Evolutionary conservation across 2,329 filamentous ascomycete species (phyloP).

Genomic region (Sphaerostilbella broomeana): DNA sequence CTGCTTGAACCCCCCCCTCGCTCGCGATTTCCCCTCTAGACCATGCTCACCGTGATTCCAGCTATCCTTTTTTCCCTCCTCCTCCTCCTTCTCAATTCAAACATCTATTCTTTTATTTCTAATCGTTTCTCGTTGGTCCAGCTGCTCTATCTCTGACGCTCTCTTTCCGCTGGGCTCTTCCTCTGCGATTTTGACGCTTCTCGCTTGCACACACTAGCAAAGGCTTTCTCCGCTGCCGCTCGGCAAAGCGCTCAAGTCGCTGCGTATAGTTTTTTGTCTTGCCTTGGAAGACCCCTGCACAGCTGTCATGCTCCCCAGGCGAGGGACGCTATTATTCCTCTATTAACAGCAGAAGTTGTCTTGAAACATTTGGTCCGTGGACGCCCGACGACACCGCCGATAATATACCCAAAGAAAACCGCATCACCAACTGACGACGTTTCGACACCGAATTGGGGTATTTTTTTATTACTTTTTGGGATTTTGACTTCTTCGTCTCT

Average conservation of each 20-base stretch:
- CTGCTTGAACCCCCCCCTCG: no score
- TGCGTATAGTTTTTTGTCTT: slow-evolving; percentile 5
- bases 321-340: slow-evolving; percentile 10
- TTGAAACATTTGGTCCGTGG: slow-evolving; percentile 4
- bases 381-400: slow-evolving; percentile 1
- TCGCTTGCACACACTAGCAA: background rate
- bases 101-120: background rate
- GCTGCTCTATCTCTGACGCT: background rate
- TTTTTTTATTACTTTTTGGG: no score
- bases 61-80: slow-evolving; percentile 2
- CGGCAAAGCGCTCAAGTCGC: slow-evolving; percentile 5
- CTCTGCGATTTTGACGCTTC: background rate
- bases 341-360: slow-evolving; percentile 6
- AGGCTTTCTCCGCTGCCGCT: slow-evolving; percentile 2
- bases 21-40: slow-evolving; percentile 7
- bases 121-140: background rate
- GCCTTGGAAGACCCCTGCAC: slow-evolving; percentile 12
- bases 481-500: no score
- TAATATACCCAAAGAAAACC: no score
- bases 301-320: slow-evolving; percentile 11
- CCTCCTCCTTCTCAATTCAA: background rate
- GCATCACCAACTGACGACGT: no score
- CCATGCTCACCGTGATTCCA: slow-evolving; percentile 10
- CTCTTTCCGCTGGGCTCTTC: background rate
- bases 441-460: background rate